A percentile compares a stretch with the other conserved stretches of the same genome.
Evolutionary conservation across 768 basidiomycete genomes (phyloP).

Genomic region (Kwoniella sp.): DNA sequence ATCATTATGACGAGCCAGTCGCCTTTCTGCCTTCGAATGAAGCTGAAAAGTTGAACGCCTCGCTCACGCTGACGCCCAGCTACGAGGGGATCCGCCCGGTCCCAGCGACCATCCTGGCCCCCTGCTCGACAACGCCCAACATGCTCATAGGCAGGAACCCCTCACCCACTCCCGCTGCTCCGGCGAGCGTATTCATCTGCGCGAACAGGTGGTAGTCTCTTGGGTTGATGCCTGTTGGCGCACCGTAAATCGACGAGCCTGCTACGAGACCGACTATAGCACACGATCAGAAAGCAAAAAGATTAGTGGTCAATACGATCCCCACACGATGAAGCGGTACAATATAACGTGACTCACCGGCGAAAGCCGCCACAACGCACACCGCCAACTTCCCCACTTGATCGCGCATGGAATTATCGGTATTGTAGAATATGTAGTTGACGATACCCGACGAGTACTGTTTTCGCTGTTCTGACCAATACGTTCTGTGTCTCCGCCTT

Average conservation of each 20-base stretch:
- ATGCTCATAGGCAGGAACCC: slow-evolving; percentile 43
- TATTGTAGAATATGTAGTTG: slow-evolving; percentile 37
- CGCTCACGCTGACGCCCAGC: too few species aligned
- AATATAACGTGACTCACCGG: slow-evolving; percentile 30
- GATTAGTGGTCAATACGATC: neutral
- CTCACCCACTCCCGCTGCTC: slow-evolving; percentile 39
- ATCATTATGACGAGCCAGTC: too few species aligned
- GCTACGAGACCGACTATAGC: slow-evolving; percentile 38
- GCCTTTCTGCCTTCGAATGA: too few species aligned
- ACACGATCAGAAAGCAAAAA: slow-evolving; percentile 27
- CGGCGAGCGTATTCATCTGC: slow-evolving; percentile 47
- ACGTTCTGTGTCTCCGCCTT: slow-evolving; percentile 6
- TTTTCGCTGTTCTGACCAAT: slow-evolving; percentile 21
- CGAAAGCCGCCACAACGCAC: slow-evolving; percentile 35
- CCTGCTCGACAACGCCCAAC: slow-evolving; percentile 30
- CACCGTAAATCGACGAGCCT: slow-evolving; percentile 26
- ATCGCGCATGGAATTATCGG: slow-evolving; percentile 23
- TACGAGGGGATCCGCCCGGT: slow-evolving; percentile 18
- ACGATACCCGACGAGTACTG: slow-evolving; percentile 30
- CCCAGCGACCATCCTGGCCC: slow-evolving; percentile 41
- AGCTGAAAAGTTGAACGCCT: too few species aligned
- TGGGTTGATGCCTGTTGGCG: slow-evolving; percentile 31
- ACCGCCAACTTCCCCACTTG: slow-evolving; percentile 30
- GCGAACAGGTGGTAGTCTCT: slow-evolving; percentile 43
- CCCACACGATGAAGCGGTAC: neutral